Evolutionary conservation across 2,329 filamentous ascomycete species (phyloP), one percentile per base, ranked within the genome.

Genomic region (Blastomyces silverae): DNA sequence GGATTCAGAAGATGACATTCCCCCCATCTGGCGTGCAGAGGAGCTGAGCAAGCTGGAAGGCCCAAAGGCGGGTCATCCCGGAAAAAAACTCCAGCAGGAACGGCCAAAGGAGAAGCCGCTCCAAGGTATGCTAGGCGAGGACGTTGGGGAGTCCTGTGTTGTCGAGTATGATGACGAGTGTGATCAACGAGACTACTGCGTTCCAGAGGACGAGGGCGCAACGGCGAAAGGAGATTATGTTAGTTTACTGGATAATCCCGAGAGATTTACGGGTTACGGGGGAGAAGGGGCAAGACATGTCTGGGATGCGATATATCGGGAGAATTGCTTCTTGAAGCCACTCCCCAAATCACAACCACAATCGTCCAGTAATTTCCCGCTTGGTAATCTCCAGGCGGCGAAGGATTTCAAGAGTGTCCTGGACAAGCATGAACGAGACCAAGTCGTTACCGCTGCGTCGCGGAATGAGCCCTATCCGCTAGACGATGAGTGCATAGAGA

Each of bases 161-260:
- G 88, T 97, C 22, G 94, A 99, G 79, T 96, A 96, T 74, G 93
- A 97, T 72, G 93, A 97, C 73, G 93, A 97, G 77, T 96, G 92
- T 77, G 93, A 97, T 79, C 90, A 97, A 70, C 86, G 94, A 69
- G 94, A 99, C 75, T 99, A 97, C 77, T 99, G 94, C 78, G 86
- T 97, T 4, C 91, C 92, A 0, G 94, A 99, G 71, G 94, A 99
- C 74, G 92, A 97, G 79, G 90, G 90, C 72, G 87, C 89, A 7
- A 83, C 84, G 61, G 89, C 85, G 11, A 96, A 96, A 77, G 94
- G 94, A 52, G 94, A 97, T 81, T 99, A 99, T 75, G 94, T 99
- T 71, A 96, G 91, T 77, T 82, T 99, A 69, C 82, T 95, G 61
- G 89, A 91, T 75, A 99, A 99, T 73, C 93, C 93, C 0, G 93